Evolutionary conservation across 2,329 filamentous ascomycete species (phyloP).

Genomic region (Claviceps sorghi): DNA sequence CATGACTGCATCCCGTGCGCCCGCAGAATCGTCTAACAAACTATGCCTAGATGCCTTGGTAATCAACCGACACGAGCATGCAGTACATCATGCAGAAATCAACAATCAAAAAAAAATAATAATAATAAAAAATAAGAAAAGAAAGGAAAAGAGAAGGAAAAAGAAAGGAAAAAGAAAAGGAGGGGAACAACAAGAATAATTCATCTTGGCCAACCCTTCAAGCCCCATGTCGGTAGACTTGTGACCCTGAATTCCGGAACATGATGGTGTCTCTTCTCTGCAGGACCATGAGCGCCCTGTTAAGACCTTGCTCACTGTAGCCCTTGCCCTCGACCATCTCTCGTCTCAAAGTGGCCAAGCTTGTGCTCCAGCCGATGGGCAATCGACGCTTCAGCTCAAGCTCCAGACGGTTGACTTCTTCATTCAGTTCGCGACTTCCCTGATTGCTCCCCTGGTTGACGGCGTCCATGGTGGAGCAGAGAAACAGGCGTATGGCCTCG

Average conservation of each 20-base stretch:
- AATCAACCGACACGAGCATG: not conserved
- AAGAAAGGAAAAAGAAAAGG: not conserved
- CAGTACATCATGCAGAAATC: not conserved
- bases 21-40: not conserved
- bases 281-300: slow-evolving; percentile 70
- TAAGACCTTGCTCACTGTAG: slow-evolving; percentile 75
- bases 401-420: slow-evolving; percentile 77
- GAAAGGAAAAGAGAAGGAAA: not conserved
- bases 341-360: slow-evolving; percentile 65
- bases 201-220: slow-evolving; percentile 18
- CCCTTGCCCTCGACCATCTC: slow-evolving; percentile 89
- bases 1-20: not conserved
- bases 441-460: slow-evolving; percentile 78
- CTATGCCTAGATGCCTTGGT: not conserved
- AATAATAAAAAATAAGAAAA: too few species aligned
- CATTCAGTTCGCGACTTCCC: slow-evolving; percentile 76
- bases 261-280: slow-evolving; percentile 78
- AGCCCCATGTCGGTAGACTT: slow-evolving; percentile 60
- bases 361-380: slow-evolving; percentile 92
- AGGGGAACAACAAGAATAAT: not conserved
- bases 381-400: slow-evolving; percentile 74
- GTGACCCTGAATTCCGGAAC: slow-evolving; percentile 60
- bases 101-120: too few species aligned
- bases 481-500: slow-evolving; percentile 90
- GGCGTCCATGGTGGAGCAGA: slow-evolving; percentile 95